These are phyloP conservation scores for Seiridium unicorne DNA, from an alignment of 2,329 filamentous ascomycete species.

Conservation along the genomic window DNA sequence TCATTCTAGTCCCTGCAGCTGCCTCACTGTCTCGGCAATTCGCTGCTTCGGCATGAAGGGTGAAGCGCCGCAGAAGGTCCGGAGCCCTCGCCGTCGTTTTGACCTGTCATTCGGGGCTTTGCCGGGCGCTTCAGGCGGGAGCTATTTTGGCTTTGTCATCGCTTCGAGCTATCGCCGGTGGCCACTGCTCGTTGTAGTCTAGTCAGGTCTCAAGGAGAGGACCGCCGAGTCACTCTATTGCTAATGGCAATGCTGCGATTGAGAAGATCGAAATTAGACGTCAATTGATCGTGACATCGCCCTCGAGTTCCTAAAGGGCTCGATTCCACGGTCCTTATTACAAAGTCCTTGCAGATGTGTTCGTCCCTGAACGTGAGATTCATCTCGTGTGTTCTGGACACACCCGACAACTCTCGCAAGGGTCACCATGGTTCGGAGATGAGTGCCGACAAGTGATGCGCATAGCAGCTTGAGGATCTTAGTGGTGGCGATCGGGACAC, in stretches of 20 bases:
- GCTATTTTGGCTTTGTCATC: constrained; percentile 1
- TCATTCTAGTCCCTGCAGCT: background rate
- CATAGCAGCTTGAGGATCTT: background rate
- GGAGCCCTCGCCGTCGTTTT: background rate
- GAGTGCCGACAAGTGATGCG: background rate
- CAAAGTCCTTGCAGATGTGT: too few relatives aligned
- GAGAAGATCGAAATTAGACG: background rate
- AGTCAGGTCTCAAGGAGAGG: background rate
- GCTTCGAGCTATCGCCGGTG: background rate
- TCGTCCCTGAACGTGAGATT: too few relatives aligned
- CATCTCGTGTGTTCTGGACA: too few relatives aligned
- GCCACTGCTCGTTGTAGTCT: background rate
- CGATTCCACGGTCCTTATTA: too few relatives aligned
- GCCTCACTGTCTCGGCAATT: background rate
- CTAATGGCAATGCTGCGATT: background rate
- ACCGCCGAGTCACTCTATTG: background rate
- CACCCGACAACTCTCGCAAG: background rate
- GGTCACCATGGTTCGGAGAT: background rate
- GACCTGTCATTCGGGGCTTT: background rate
- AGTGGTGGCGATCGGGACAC: background rate
- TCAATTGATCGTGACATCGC: background rate
- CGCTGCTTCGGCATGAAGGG: background rate
- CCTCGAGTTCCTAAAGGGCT: too few relatives aligned
- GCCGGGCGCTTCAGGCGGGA: background rate
- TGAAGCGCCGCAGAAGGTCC: background rate